Base-by-base conservation (phyloP, 768 basidiomycete genomes). In the Exsudoporus frostii region DNA sequence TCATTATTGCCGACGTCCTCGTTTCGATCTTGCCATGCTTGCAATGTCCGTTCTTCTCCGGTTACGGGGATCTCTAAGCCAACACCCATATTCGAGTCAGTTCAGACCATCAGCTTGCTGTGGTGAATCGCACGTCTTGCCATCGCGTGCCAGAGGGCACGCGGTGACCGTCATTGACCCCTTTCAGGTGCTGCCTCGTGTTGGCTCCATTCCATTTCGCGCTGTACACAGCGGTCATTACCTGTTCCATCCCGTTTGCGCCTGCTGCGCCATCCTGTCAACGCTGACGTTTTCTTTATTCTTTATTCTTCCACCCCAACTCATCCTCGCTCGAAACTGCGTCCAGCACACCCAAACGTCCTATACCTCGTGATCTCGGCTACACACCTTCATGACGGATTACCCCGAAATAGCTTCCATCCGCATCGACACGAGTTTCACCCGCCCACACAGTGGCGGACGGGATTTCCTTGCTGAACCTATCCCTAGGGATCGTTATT, bases 101-200 rank as follows among this genome's bases (percentile, higher is more conserved):
- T 17, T 13, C 27, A 8, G 34, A 22, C 45, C 32, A 19, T 11
- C 24, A 29, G n/a, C 24, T 8, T 7, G n/a, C 30, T 36, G 33
- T 25, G 17, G 17, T 15, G 33, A 6, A 19, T 17, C 1, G 7
- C 38, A 43, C 56, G 47, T 51, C 56, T 46, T 29, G n/a, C 38
- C 34, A 24, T 42, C 54, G 64, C 63, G 48, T 63, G 62, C 45
- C 48, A 13, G 10, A 19, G 9, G 34, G 19, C 63, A 65, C 54
- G 62, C 33, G 51, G 48, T 14, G 30, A 47, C 48, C 43, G 50
- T 54, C 56, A 56, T 50, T 58, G 57, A 29, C 64, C 56, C 59
- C 59, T 60, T 68, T 69, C 54, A 48, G 39, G 57, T 59, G 64
- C 57, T 50, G 69, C 68, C 68, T 71, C 68, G 65, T 69, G 68